Evolutionary conservation across 73 alveolate species (phyloP), one percentile per base, ranked within the genome.

Genomic region (Symbiodinium pilosum): DNA sequence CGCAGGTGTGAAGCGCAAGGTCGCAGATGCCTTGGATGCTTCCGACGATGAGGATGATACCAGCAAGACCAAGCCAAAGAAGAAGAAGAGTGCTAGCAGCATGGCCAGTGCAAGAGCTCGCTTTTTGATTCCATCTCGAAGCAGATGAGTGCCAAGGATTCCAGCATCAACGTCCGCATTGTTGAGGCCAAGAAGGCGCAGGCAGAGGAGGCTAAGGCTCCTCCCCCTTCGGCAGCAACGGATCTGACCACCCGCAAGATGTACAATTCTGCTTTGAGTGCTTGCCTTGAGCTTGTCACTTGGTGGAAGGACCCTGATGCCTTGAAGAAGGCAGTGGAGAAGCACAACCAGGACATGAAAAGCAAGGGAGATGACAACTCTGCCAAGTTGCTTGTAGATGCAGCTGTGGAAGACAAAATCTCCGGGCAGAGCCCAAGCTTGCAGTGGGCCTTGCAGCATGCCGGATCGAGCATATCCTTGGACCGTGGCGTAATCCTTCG

Each of bases 181-280:
- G 44, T 4, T 4, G 86, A 75, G 51, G 86, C 86, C 14, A 39
- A 30, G 51, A 28, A 36, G 43, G 86, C 47, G 14, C 12, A 30
- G 51, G 39, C 32, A 26, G 44, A 21, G 8, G 86, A 75, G 44
- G 47, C 43, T 8, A 39, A 32, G 4, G 86, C 86, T 16, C 51
- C 43, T 16, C 14, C 12, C 26, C 86, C 86, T 3, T 43, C 6
- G 24, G 86, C 43, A 30, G 14, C 86, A 4, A 75, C 86, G 39
- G 86, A 75, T 32, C 30, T 36, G 28, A 32, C 86, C 51, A 75
- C 86, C 86, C 43, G 86, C 44, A 75, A 75, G 9, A 43, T 75
- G 26, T 75, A 75, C 44, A 32, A 30, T 24, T 43, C 21, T 18
- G 44, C 86, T 24, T 36, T 75, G 43, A 39, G 30, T 24, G 26